A percentile compares a stretch with the other conserved stretches of the same genome.
These are phyloP conservation scores for Russula virescens DNA, from an alignment of 768 basidiomycete species.

Conservation along the genomic window DNA sequence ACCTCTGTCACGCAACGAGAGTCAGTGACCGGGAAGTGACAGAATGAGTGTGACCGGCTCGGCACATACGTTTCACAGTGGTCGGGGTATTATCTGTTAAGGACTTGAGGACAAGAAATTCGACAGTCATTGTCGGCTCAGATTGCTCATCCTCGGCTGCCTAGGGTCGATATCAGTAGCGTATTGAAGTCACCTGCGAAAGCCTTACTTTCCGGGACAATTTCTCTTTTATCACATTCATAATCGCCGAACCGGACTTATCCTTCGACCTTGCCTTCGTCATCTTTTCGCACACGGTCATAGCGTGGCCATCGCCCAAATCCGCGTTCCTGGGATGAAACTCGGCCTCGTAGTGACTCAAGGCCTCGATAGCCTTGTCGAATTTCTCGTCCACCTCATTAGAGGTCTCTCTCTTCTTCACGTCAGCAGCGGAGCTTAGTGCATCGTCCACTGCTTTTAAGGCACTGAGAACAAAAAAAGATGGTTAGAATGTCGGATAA, in stretches of 20 bases:
- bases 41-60: not conserved
- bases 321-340: not conserved
- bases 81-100: not conserved
- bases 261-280: not conserved
- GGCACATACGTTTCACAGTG: not conserved
- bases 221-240: not conserved
- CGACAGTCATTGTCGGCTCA: not conserved
- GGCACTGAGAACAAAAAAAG: not conserved
- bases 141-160: not conserved
- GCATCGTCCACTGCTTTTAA: slow-evolving; percentile 3
- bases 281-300: not conserved
- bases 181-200: not conserved
- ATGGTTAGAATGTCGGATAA: not conserved
- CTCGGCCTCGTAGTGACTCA: not conserved
- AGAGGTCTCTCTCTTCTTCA: not conserved
- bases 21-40: not conserved
- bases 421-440: not conserved
- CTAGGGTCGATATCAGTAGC: not conserved
- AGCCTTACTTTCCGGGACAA: not conserved
- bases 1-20: not conserved
- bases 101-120: not conserved
- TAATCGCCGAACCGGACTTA: not conserved
- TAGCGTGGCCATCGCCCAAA: not conserved
- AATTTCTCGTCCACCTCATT: not conserved
- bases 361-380: not conserved